phyloP scores from a whole-genome alignment of 352 stramenopile species.

The Phytophthora parvispora region DNA sequence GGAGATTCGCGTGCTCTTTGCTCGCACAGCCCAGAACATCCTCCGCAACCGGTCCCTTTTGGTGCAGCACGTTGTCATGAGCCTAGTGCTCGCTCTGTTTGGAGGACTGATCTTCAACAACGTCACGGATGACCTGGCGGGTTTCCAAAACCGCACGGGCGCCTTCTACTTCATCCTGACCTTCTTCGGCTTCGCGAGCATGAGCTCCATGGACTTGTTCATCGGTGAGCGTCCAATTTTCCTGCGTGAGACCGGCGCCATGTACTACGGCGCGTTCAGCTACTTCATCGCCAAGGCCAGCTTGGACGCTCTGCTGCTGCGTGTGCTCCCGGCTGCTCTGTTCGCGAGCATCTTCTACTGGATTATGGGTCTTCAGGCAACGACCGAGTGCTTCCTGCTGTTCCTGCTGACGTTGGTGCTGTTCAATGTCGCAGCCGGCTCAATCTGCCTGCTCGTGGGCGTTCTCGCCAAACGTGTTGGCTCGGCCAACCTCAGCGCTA shows the following conservation, averaged over 20 bases:
- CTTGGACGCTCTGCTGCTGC: slow-evolving; percentile 80
- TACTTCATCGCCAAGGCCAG: slow-evolving; percentile 86
- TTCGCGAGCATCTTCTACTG: slow-evolving; percentile 92
- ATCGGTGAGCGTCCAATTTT: slow-evolving; percentile 83
- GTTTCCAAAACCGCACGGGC: slow-evolving; percentile 88
- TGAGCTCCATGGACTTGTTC: slow-evolving; percentile 90
- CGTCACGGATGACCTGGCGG: slow-evolving; percentile 84
- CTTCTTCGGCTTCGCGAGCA: slow-evolving; percentile 87
- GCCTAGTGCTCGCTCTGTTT: slow-evolving; percentile 67
- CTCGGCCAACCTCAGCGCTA: slow-evolving; percentile 78
- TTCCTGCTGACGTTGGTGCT: slow-evolving; percentile 82
- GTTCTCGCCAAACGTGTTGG: slow-evolving; percentile 72
- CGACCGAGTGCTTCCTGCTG: slow-evolving; percentile 63
- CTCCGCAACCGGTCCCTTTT: slow-evolving; percentile 80
- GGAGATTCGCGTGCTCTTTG: slow-evolving; percentile 79
- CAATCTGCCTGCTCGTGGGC: slow-evolving; percentile 80
- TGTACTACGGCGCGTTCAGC: slow-evolving; percentile 83
- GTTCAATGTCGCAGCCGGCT: slow-evolving; percentile 83
- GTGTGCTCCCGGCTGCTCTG: slow-evolving; percentile 74
- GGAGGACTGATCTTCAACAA: slow-evolving; percentile 85
- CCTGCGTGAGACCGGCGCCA: slow-evolving; percentile 77
- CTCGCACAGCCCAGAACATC: slow-evolving; percentile 75
- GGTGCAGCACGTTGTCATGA: slow-evolving; percentile 70
- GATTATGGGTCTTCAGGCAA: slow-evolving; percentile 85
- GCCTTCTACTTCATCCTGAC: slow-evolving; percentile 91